Evolutionary conservation across 352 stramenopile species (phyloP), one percentile per base, ranked within the genome.

Genomic region (Pythium plurisporium): DNA sequence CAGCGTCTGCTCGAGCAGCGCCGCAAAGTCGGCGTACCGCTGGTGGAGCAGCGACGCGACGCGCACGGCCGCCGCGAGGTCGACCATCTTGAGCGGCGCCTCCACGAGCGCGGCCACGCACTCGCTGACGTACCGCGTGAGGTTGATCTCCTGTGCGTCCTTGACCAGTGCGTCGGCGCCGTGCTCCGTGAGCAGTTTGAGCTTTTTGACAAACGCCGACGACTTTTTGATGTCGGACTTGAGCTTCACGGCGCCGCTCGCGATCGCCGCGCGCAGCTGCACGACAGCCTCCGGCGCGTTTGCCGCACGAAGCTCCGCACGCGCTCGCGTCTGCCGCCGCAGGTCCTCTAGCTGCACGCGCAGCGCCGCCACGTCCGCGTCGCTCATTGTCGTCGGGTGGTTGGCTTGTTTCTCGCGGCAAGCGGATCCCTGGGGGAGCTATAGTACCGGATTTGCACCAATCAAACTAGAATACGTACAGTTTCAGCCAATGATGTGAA

Each of bases 151-250:
- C 14, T 63, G 59, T 0, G 91, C 77, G 57, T 98, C 90, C 31
- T 87, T 89, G n/a, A 86, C 54, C 27, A 97, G 59, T n/a, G 79
- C 67, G 29, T 87, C 73, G 40, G 79, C 73, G 43, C 76, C 82
- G 56, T 64, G 59, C 53, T 97, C 89, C 22, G 67, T 81, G 34
- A 96, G 74, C 57, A 81, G 61, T 51, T 86, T 86, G 54, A 99
- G 87, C 66, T 98, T 98, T 68, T 99, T 99, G 22, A 98, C 96
- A 76, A 99, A 99, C 31, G 95, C 92, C 29, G 94, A 98, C 50
- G 90, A 98, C 69, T 98, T 98, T 73, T 99, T 99, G 50, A 99
- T 91, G 79, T 99, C 96, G 51, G 89, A 94, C 70, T 99, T 99
- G 49, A 99, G 87, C 67, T 90, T 94, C 38, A 97, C 87, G 46